These are phyloP conservation scores for Centella asiatica DNA, from an alignment of 129 eudicot species.

Conservation along the genomic window DNA sequence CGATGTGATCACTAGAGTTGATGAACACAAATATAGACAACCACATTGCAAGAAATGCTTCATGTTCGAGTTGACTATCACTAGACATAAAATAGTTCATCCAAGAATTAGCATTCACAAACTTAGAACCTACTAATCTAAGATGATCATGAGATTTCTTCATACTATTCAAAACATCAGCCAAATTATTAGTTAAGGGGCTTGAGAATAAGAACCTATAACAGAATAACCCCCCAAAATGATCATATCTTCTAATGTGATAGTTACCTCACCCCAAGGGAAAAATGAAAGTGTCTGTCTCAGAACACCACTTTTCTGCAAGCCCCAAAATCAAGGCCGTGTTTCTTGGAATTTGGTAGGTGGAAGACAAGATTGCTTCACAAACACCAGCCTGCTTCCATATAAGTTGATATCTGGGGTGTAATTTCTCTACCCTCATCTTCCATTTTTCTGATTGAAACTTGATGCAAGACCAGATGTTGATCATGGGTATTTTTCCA, in stretches of 20 bases:
- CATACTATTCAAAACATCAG: not conserved
- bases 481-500: not conserved
- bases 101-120: constrained; percentile 16
- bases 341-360: constrained; percentile 15
- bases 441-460: constrained; percentile 5
- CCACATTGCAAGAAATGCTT: constrained; percentile 47
- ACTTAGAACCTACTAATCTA: constrained; percentile 1
- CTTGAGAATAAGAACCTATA: not conserved
- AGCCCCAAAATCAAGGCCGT: constrained; percentile 14
- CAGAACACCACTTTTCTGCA: constrained; percentile 30
- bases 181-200: not conserved
- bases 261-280: constrained; percentile 47
- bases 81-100: constrained; percentile 25
- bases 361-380: constrained; percentile 27
- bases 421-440: constrained; percentile 22
- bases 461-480: not conserved
- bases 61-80: constrained; percentile 33
- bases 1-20: not conserved
- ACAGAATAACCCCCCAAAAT: constrained; percentile 27
- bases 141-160: constrained; percentile 2
- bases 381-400: constrained; percentile 24
- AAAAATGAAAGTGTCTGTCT: constrained; percentile 35
- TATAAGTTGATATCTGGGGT: not conserved
- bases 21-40: constrained; percentile 36
- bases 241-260: constrained; percentile 40